A percentile compares a stretch with the other conserved stretches of the same genome.
These are phyloP conservation scores for Penicillium verhagenii DNA, from an alignment of 495 filamentous ascomycete genomes.

Conservation along the genomic window DNA sequence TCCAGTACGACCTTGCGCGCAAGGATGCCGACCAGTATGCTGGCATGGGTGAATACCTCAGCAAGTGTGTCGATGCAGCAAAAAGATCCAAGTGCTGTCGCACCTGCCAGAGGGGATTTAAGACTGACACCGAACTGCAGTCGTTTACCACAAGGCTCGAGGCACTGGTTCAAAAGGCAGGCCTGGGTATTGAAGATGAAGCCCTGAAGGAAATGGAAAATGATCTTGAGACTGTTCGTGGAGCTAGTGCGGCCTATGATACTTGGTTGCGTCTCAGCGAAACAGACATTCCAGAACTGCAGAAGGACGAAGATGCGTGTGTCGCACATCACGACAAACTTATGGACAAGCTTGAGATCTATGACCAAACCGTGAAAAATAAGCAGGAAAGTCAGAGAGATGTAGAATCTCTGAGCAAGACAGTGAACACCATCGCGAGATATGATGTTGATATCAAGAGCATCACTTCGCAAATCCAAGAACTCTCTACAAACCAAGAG, in stretches of 20 bases:
- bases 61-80: slow-evolving; percentile 55
- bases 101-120: slow-evolving; percentile 66
- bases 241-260: slow-evolving; percentile 66
- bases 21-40: slow-evolving; percentile 62
- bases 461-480: slow-evolving; percentile 66
- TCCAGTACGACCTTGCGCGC: slow-evolving; percentile 57
- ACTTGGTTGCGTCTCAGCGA: slow-evolving; percentile 65
- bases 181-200: slow-evolving; percentile 51
- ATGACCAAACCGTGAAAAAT: slow-evolving; percentile 68
- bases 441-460: slow-evolving; percentile 67
- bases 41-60: slow-evolving; percentile 63
- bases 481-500: slow-evolving; percentile 68
- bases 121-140: slow-evolving; percentile 55
- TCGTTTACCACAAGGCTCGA: slow-evolving; percentile 60
- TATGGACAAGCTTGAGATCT: slow-evolving; percentile 65
- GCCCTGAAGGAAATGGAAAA: slow-evolving; percentile 52
- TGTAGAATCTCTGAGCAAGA: slow-evolving; percentile 70
- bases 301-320: slow-evolving; percentile 57
- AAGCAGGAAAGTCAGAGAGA: slow-evolving; percentile 66
- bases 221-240: slow-evolving; percentile 55
- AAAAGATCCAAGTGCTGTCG: slow-evolving; percentile 64
- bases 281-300: slow-evolving; percentile 67
- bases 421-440: slow-evolving; percentile 72
- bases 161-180: slow-evolving; percentile 54
- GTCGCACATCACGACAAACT: slow-evolving; percentile 57